Conservation (phyloP, 495 filamentous ascomycete species). For the Alectoria sarmentosa region DNA sequence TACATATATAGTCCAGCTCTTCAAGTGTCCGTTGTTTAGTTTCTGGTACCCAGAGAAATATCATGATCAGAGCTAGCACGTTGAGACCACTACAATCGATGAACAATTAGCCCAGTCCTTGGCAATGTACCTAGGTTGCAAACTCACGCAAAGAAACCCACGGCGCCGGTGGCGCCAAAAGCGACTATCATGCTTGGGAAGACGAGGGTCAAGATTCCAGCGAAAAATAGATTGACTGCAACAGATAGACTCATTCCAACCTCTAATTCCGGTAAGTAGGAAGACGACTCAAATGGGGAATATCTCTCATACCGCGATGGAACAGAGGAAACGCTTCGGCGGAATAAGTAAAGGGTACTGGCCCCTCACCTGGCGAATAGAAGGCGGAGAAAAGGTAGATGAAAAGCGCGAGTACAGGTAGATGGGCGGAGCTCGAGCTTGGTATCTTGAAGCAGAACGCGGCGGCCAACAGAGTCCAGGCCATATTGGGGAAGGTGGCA, state of each 20-base stretch:
- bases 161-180: slow-evolving; percentile 46
- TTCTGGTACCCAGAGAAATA: slow-evolving; percentile 56
- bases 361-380: slow-evolving; percentile 74
- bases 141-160: slow-evolving; percentile 47
- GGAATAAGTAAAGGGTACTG: slow-evolving; percentile 74
- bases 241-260: slow-evolving; percentile 70
- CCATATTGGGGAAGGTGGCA: slow-evolving; percentile 83
- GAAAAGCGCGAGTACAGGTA: slow-evolving; percentile 60
- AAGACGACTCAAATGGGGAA: background rate
- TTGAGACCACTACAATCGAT: slow-evolving; percentile 44
- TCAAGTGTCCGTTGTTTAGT: slow-evolving; percentile 30
- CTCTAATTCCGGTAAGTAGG: slow-evolving; percentile 28
- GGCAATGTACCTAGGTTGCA: background rate
- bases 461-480: slow-evolving; percentile 65
- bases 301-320: slow-evolving; percentile 43
- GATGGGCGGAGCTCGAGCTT: slow-evolving; percentile 39
- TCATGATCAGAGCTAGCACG: slow-evolving; percentile 53
- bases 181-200: slow-evolving; percentile 54
- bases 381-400: slow-evolving; percentile 66
- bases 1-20: slow-evolving; percentile 33
- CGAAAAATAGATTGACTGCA: slow-evolving; percentile 62
- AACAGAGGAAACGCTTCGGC: slow-evolving; percentile 73
- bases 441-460: slow-evolving; percentile 67
- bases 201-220: slow-evolving; percentile 54
- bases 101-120: background rate